phyloP scores from a whole-genome alignment of 139 green algal species.

The Spirogloea muscicola region DNA sequence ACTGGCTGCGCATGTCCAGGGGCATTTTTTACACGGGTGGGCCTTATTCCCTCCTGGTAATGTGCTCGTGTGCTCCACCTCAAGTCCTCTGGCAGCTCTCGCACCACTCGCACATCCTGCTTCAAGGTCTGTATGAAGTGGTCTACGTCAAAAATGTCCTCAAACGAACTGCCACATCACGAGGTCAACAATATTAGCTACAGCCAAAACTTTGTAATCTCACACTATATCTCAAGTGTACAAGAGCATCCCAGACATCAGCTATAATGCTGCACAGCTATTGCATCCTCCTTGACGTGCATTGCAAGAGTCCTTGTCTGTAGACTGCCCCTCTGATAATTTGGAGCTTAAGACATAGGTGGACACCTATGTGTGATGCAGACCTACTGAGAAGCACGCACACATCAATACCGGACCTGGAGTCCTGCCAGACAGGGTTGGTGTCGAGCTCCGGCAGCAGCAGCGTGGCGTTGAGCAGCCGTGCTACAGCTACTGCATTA shows the following conservation, averaged over 20 bases:
- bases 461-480: slow-evolving; percentile 21
- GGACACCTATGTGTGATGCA: not conserved
- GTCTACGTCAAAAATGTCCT: slow-evolving; percentile 40
- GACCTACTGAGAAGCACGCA: not conserved
- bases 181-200: not conserved
- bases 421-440: slow-evolving; percentile 26
- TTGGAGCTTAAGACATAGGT: not conserved
- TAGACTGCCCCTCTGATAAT: not conserved
- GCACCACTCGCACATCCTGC: slow-evolving; percentile 24
- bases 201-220: not conserved
- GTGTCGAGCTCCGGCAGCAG: slow-evolving; percentile 15
- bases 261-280: not conserved
- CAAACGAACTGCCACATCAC: slow-evolving; percentile 33
- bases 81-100: slow-evolving; percentile 10
- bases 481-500: slow-evolving; percentile 15
- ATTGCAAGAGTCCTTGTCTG: not conserved
- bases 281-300: not conserved
- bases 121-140: slow-evolving; percentile 21
- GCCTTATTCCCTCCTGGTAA: slow-evolving; percentile 2
- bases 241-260: not conserved
- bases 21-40: slow-evolving; percentile 35
- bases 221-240: not conserved
- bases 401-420: not conserved
- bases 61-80: slow-evolving; percentile 35
- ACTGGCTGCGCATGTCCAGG: slow-evolving; percentile 18